Evolutionary conservation across 1,284 basidiomycete genomes (phyloP), one percentile per base, ranked within the genome.

Genomic region (Melampsora abietis-canadensis): DNA sequence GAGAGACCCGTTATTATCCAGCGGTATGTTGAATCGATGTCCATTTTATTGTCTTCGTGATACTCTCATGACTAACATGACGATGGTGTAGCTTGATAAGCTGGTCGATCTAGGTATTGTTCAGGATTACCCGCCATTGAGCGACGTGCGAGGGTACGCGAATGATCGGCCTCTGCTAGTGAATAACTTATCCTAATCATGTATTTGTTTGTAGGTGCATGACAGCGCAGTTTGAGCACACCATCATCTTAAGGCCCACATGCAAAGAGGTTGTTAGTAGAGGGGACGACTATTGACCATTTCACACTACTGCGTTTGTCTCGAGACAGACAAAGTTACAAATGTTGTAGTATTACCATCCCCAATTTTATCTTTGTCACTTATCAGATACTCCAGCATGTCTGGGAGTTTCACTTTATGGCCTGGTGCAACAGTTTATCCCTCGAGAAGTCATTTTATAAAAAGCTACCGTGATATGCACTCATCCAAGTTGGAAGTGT

Each of bases 161-260:
- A 15, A 21, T 0, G n/a, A 3, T 48, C 7, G 5, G 30, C 37
- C 66, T 46, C 17, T 44, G 63, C 80, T 85, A 86, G 67, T 84
- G 82, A 48, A 89, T 10, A 14, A 3, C 64, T 30, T 37, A 30
- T 34, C 14, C 46, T 44, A 24, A 21, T n/a, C 15, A 60, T 65
- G 7, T 27, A 21, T 31, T 48, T 30, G 15, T 30, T n/a, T n/a
- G 19, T 62, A 80, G 92, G 31, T 87, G 89, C 4, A 94, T 94
- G 92, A 96, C 94, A 0, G 94, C 94, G 3, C 94, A 96, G 86
- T 95, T 90, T 82, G 92, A 98, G 81, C 94, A 98, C 83, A 96
- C 94, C 19, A 93, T 97, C 77, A 82, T 97, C 46, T 85, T 97
- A 47, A 86, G 92, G 69, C 91, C 94, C 48, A 96, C 92, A 2